These are phyloP conservation scores for Adansonia gregorii DNA, from an alignment of 441 rosid species.

Conservation along the genomic window DNA sequence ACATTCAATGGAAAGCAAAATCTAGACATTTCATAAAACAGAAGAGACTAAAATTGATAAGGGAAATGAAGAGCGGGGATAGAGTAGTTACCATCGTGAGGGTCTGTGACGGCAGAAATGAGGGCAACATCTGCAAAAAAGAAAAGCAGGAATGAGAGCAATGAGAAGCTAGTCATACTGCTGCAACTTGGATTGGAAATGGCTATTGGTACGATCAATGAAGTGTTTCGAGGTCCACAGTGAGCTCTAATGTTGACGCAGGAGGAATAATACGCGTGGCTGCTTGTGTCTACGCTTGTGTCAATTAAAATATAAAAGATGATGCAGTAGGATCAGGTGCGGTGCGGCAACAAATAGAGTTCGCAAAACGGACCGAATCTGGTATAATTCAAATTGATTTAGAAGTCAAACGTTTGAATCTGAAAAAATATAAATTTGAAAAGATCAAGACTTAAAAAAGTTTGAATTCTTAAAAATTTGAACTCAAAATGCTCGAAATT, in stretches of 20 bases:
- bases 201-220: not conserved
- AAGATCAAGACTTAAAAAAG: too few relatives aligned
- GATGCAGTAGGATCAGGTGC: too few relatives aligned
- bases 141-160: constrained; percentile 44
- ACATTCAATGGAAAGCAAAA: not conserved
- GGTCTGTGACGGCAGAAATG: constrained; percentile 59
- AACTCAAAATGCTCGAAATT: too few relatives aligned
- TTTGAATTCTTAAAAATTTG: too few relatives aligned
- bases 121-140: constrained; percentile 35
- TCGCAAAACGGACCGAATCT: too few relatives aligned
- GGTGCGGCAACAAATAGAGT: too few relatives aligned
- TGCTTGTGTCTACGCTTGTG: too few relatives aligned
- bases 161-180: constrained; percentile 35
- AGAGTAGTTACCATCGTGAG: constrained; percentile 52
- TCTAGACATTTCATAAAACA: not conserved
- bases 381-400: too few relatives aligned
- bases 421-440: too few relatives aligned
- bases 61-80: not conserved
- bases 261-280: constrained; percentile 19
- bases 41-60: not conserved
- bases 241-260: constrained; percentile 1
- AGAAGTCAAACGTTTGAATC: too few relatives aligned
- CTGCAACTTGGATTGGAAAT: constrained; percentile 28
- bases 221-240: constrained; percentile 25
- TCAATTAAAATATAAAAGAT: too few relatives aligned